Evolutionary conservation across 2,329 filamentous ascomycete genomes (phyloP), one percentile per base, ranked within the genome.

Genomic region (Fusarium caatingaense): DNA sequence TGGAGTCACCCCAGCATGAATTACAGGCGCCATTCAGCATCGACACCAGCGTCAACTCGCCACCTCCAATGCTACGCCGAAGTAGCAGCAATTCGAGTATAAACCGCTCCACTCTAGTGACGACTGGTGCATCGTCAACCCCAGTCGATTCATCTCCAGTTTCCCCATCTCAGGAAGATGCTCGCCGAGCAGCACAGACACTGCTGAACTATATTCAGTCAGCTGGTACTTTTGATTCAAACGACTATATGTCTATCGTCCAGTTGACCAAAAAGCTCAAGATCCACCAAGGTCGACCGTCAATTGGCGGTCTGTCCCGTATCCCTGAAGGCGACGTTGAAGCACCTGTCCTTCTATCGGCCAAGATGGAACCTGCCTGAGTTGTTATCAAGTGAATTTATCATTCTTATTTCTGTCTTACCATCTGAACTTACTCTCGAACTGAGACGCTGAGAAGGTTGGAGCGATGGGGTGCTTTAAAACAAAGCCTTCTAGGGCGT

Each of bases 231-330:
- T 88, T 92, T 18, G 92, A 96, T 75, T 88, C 93, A 48, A 87
- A 88, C 73, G 94, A 98, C 68, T 94, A 91, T 77, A 80, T 92
- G 69, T 88, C 89, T 5, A 89, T 98, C 49, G 86, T 93, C 20
- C 93, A 93, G 77, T 82, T 98, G 69, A 95, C 94, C 78, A 92
- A 97, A 79, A 97, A 95, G 80, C 85, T 97, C 30, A 89, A 92
- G 64, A 83, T 97, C 37, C 88, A 92, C 48, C 69, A 76, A 20
- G 72, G 72, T 3, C 71, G 78, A 13, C 69, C 74, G 5, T 75
- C 78, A 5, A 80, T 87, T 55, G 85, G 86, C 5, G 85, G 85
- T 0, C 76, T 89, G 12, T 85, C 86, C 4, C 82, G 85, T 34
- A 88, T 88, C 55, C 86, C 86, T 0, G 87, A 88, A 72, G 85